Evolutionary conservation across 2,329 filamentous ascomycete genomes (phyloP), one percentile per base, ranked within the genome.

Genomic region (Aureobasidium sp.): DNA sequence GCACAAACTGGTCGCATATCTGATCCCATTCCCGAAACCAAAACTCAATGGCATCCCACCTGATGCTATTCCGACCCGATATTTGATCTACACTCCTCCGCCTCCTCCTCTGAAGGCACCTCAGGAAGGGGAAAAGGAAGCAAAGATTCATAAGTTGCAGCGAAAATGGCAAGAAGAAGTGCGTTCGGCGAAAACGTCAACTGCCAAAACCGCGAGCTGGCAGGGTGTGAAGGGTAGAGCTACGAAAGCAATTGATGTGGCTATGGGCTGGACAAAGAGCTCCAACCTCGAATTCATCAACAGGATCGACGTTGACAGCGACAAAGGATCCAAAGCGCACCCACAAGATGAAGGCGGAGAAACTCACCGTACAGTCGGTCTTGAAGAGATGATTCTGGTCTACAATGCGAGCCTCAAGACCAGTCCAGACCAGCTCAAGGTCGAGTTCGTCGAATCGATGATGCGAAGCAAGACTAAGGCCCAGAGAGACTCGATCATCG

Each of bases 131-230:
- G 72, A 75, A 47, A 78, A 77, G 62, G 77, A 78, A 65, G 70
- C 64, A 48, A 73, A 73, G 32, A 62, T 74, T 42, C 76, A 77
- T 65, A 77, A 77, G 63, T 68, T 76, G 25, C 75, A 77, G 65
- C 70, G 77, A 7, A 76, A 75, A 68, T 79, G 76, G 77, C 74
- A 78, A 65, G 72, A 76, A 60, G 76, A 78, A 65, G 74, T 78
- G 11, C 73, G 76, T 5, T 70, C 70, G 42, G 76, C 76, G 2
- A 78, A 77, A 61, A 71, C 73, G 21, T 72, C 67, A 62, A 70
- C 74, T 29, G 74, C 72, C n/a, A 75, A 76, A 47, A 72, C 68
- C 0, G 70, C 71, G 6, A 73, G 71, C 41, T 78, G 75, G 75
- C 74, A 76, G 60, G 76, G 76, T 13, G 67, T 77, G 60, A 77